phyloP scores from a whole-genome alignment of 495 filamentous ascomycete species.

The Cetradonia linearis region DNA sequence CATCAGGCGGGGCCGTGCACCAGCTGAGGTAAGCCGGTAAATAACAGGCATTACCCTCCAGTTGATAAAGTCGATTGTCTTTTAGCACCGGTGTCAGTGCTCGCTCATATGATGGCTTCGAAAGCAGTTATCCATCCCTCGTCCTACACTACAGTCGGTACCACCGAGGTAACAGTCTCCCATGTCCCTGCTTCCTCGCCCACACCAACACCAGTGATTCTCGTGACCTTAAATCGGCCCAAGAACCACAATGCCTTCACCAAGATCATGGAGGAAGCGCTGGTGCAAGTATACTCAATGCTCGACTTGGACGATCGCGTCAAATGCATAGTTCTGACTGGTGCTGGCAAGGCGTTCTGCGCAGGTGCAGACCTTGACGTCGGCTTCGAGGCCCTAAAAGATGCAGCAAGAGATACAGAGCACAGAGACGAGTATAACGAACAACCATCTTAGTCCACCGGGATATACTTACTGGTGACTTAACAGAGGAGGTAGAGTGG shows the following conservation, averaged over 20 bases:
- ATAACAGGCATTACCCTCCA: too few relatives aligned
- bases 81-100: too few relatives aligned
- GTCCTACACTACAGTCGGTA: neutral
- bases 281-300: slow-evolving; percentile 43
- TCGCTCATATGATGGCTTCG: neutral
- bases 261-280: slow-evolving; percentile 41
- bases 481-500: slow-evolving; percentile 43
- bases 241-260: slow-evolving; percentile 46
- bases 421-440: neutral
- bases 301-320: slow-evolving; percentile 49
- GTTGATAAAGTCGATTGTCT: too few relatives aligned
- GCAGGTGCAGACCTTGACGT: slow-evolving; percentile 57
- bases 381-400: slow-evolving; percentile 33
- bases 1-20: too few relatives aligned
- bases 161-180: neutral
- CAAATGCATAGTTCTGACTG: slow-evolving; percentile 48
- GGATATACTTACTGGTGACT: slow-evolving; percentile 10
- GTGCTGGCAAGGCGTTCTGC: slow-evolving; percentile 51
- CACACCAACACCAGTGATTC: neutral
- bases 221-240: slow-evolving; percentile 37
- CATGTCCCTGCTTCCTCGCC: neutral
- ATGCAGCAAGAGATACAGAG: neutral
- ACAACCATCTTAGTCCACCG: neutral
- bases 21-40: too few relatives aligned
- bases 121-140: neutral